Evolutionary conservation across 83 land plant genomes (phyloP), one percentile per base, ranked within the genome.

Genomic region (Larix sibirica): DNA sequence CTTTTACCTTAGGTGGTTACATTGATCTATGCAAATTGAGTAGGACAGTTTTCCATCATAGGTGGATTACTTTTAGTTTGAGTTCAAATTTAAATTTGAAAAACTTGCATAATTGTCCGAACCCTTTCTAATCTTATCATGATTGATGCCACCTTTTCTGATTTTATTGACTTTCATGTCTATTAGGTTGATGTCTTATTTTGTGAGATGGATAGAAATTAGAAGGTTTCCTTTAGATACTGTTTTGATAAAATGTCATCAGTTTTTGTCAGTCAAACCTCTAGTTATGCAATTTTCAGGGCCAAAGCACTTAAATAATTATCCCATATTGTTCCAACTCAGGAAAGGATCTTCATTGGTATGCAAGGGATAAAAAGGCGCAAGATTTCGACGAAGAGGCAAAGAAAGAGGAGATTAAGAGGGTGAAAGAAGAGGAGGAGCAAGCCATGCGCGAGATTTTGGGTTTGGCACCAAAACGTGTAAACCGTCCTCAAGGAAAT

Each of bases 281-380:
- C 40, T 36, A 36, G 21, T 70, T 70, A 38, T 70, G 80, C 10
- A 26, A 63, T 42, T 4, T 2, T 21, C 10, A 50, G 59, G 54
- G n/a, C 28, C 33, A 31, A 26, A 47, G 40, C 20, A 70, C 6
- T 74, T 50, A 4, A 36, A 38, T 81, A 14, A 62, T 36, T 36
- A 1, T 23, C 36, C 81, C 47, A 70, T 38, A 70, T 70, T n/a
- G 42, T n/a, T 74, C 24, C 13, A 69, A 54, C 73, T 38, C 90
- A 96, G 99, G 99, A 56, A 95, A 96, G 81, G 97, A 96, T 83
- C 90, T 96, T 44, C 81, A 80, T 78, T 96, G 99, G 99, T 96
- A 96, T 77, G 69, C 95, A 20, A 88, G 88, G 84, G 99, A 96
- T 60, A 93, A 91, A 10, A 90, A 88, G 10, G 86, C 91, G 36